Evolutionary conservation across 305 asterid species (phyloP).

Genomic region (Fraxinus xanthoxyloides): DNA sequence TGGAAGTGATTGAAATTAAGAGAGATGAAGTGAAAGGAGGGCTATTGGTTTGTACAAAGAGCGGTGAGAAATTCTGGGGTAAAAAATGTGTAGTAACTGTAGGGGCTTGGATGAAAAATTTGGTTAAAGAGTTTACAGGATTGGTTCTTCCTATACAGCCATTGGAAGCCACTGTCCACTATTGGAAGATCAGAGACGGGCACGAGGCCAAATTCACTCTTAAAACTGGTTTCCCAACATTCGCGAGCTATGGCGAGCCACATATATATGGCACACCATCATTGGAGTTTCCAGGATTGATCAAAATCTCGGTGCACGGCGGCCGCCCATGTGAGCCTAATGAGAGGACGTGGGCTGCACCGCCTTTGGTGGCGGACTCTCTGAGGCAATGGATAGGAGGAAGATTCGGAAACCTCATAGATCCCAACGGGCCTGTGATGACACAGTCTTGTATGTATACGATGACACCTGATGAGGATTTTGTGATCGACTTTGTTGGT

Average conservation of each 20-base stretch:
- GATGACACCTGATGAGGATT: slow-evolving; percentile 89
- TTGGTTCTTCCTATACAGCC: slow-evolving; percentile 65
- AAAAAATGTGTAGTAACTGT: slow-evolving; percentile 70
- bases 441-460: slow-evolving; percentile 87
- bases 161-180: slow-evolving; percentile 57
- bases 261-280: slow-evolving; percentile 71
- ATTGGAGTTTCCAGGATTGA: slow-evolving; percentile 76
- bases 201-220: slow-evolving; percentile 61
- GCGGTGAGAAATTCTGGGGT: slow-evolving; percentile 26
- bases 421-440: slow-evolving; percentile 43
- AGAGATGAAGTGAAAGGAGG: slow-evolving; percentile 30
- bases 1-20: neutral
- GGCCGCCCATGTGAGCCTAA: slow-evolving; percentile 18
- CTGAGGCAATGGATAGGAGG: slow-evolving; percentile 49
- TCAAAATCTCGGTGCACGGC: slow-evolving; percentile 58
- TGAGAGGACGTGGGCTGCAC: neutral
- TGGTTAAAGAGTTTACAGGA: slow-evolving; percentile 45
- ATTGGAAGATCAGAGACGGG: slow-evolving; percentile 77
- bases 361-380: slow-evolving; percentile 1
- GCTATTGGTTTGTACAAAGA: slow-evolving; percentile 36
- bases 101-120: slow-evolving; percentile 68
- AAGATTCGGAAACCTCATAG: slow-evolving; percentile 50
- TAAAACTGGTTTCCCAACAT: slow-evolving; percentile 31
- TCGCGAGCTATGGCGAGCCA: slow-evolving; percentile 14
- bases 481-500: slow-evolving; percentile 76